phyloP scores from a whole-genome alignment of 441 rosid genomes.

The Gossypium aridum region DNA sequence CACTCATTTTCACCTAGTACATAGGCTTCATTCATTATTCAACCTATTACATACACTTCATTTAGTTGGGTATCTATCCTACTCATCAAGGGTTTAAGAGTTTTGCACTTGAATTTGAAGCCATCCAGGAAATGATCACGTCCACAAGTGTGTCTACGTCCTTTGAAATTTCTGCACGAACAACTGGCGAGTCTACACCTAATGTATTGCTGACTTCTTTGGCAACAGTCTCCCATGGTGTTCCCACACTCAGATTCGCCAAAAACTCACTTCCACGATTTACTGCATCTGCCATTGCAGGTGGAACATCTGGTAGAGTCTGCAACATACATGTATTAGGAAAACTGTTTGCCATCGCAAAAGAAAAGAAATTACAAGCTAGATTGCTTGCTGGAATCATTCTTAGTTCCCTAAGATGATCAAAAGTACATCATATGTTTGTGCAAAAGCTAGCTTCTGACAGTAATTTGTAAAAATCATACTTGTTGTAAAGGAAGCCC shows the following conservation, averaged over 20 bases:
- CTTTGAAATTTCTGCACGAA: constrained; percentile 64
- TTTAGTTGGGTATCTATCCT: not conserved
- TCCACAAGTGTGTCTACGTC: constrained; percentile 63
- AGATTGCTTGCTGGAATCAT: not conserved
- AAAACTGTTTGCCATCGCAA: not conserved
- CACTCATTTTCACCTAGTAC: not conserved
- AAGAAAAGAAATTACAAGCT: not conserved
- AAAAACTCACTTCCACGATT: constrained; percentile 77
- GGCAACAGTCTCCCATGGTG: constrained; percentile 88
- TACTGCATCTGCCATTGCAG: constrained; percentile 93
- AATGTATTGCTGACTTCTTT: constrained; percentile 84
- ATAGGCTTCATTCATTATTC: not conserved
- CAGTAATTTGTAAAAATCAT: constrained; percentile 15
- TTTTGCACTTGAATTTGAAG: constrained; percentile 58
- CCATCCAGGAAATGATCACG: constrained; percentile 72
- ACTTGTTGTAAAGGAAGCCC: constrained; percentile 96
- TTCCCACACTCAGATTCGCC: constrained; percentile 69
- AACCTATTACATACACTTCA: not conserved
- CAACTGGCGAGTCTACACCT: constrained; percentile 55
- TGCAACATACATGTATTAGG: constrained; percentile 19
- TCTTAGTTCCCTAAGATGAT: not conserved
- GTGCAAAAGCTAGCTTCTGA: not conserved
- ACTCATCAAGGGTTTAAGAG: constrained; percentile 36
- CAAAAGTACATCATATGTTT: not conserved
- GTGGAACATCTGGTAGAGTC: constrained; percentile 93